Percentiles rank a stretch among this genome's conserved stretches.
phyloP scores from a whole-genome alignment of 805 yeast species.

The Sugiyamaella qingdaonensis region DNA sequence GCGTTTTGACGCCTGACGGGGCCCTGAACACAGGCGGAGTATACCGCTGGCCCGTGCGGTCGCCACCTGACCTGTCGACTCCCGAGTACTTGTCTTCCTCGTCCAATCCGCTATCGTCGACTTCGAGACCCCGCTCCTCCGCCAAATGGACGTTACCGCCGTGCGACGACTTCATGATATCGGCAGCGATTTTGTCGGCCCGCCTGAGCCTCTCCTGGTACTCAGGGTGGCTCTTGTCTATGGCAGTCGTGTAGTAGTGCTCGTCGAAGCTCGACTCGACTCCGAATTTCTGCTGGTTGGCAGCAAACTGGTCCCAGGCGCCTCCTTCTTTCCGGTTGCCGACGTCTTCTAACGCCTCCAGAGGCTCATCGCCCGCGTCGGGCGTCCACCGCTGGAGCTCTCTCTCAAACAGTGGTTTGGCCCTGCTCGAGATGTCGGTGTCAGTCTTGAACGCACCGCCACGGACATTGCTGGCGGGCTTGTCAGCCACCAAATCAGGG shows the following conservation, averaged over 20 bases:
- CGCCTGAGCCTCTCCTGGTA: constrained; percentile 57
- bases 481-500: constrained; percentile 35
- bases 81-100: constrained; percentile 97
- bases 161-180: constrained; percentile 64
- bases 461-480: not conserved
- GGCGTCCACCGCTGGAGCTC: constrained; percentile 85
- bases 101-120: constrained; percentile 83
- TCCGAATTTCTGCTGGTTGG: constrained; percentile 86
- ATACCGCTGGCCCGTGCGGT: constrained; percentile 14
- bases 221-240: constrained; percentile 67
- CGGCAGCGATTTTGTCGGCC: constrained; percentile 78
- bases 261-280: constrained; percentile 82
- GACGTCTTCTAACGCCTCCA: constrained; percentile 35
- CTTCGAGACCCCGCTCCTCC: constrained; percentile 77
- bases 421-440: constrained; percentile 66
- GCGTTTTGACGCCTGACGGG: constrained; percentile 25
- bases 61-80: constrained; percentile 50
- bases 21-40: constrained; percentile 27
- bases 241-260: constrained; percentile 76
- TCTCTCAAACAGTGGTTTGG: constrained; percentile 48
- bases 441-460: constrained; percentile 66
- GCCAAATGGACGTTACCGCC: constrained; percentile 76
- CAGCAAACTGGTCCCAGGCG: constrained; percentile 91
- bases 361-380: constrained; percentile 41
- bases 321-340: constrained; percentile 23